A percentile compares a stretch with the other conserved stretches of the same genome.
Evolutionary conservation across 306 rosid species (phyloP).

Genomic region (Prunus fruticosa): DNA sequence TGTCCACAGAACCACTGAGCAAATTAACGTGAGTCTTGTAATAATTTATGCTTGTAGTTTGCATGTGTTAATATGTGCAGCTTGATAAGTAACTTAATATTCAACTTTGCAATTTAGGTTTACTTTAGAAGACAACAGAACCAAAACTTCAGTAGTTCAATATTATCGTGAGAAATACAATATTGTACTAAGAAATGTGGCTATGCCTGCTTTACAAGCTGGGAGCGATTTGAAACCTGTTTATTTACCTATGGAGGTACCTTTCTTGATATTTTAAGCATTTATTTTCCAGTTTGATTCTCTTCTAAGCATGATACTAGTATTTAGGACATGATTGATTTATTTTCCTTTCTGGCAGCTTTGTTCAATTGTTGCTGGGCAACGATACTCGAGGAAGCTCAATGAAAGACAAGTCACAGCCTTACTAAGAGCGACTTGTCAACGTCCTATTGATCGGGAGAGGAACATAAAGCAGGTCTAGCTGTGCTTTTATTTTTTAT

Average conservation of each 20-base stretch:
- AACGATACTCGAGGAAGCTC: conserved; percentile 58
- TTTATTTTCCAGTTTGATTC: neutral
- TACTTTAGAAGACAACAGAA: conserved; percentile 39
- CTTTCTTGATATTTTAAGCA: neutral
- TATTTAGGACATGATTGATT: neutral
- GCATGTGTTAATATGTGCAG: neutral
- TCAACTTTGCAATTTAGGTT: conserved; percentile 45
- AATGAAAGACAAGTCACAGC: conserved; percentile 55
- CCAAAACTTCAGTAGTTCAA: conserved; percentile 25
- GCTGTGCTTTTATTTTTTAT: neutral
- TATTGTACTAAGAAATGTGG: neutral
- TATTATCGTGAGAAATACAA: conserved; percentile 51
- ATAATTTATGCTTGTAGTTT: neutral
- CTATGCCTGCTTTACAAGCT: conserved; percentile 69
- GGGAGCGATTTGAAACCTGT: conserved; percentile 59
- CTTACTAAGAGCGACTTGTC: conserved; percentile 64
- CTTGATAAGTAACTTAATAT: neutral
- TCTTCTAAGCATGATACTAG: neutral
- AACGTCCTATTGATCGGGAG: conserved; percentile 46
- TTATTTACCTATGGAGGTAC: conserved; percentile 81
- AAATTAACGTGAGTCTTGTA: conserved; percentile 44
- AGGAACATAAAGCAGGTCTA: conserved; percentile 20
- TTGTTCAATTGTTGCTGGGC: conserved; percentile 54
- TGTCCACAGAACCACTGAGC: conserved; percentile 41
- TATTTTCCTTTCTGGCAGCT: conserved; percentile 29